phyloP scores from a whole-genome alignment of 768 basidiomycete genomes.

The Paxillus rubicundulus region DNA sequence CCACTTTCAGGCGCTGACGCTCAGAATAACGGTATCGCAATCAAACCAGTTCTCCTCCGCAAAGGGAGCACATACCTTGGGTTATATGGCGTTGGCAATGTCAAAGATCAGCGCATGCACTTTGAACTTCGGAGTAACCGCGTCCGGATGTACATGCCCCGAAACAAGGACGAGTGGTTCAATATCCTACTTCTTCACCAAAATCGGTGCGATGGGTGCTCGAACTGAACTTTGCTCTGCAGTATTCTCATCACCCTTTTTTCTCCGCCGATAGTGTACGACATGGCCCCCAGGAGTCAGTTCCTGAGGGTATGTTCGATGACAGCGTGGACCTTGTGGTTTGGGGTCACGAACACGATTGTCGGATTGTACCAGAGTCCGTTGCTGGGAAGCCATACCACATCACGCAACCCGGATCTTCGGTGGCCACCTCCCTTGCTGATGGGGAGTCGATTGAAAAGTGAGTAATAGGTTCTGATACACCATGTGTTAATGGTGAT shows the following conservation, averaged over 20 bases:
- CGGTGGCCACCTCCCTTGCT: slow-evolving; percentile 90
- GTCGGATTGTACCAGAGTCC: slow-evolving; percentile 84
- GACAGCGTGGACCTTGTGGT: slow-evolving; percentile 90
- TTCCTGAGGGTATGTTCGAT: slow-evolving; percentile 97
- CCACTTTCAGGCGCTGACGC: slow-evolving; percentile 67
- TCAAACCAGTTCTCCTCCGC: slow-evolving; percentile 85
- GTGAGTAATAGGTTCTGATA: slow-evolving; percentile 38
- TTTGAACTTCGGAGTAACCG: slow-evolving; percentile 92
- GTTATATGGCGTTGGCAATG: slow-evolving; percentile 93
- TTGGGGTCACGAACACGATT: slow-evolving; percentile 99
- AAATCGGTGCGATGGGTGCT: slow-evolving; percentile 63
- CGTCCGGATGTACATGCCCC: slow-evolving; percentile 95
- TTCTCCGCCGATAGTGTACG: slow-evolving; percentile 60
- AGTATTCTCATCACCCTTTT: slow-evolving; percentile 10
- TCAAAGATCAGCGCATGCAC: slow-evolving; percentile 96
- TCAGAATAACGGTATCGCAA: slow-evolving; percentile 70
- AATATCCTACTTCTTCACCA: slow-evolving; percentile 93
- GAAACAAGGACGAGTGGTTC: slow-evolving; percentile 90
- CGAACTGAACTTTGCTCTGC: not conserved
- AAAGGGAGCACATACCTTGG: slow-evolving; percentile 89
- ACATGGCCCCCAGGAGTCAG: slow-evolving; percentile 91
- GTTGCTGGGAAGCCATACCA: slow-evolving; percentile 91
- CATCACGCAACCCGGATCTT: slow-evolving; percentile 93
- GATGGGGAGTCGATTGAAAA: slow-evolving; percentile 93
- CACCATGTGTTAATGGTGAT: not conserved